Evolutionary conservation across 345 rosid species (phyloP), one percentile per base, ranked within the genome.

Genomic region (Eutrema japonicum): DNA sequence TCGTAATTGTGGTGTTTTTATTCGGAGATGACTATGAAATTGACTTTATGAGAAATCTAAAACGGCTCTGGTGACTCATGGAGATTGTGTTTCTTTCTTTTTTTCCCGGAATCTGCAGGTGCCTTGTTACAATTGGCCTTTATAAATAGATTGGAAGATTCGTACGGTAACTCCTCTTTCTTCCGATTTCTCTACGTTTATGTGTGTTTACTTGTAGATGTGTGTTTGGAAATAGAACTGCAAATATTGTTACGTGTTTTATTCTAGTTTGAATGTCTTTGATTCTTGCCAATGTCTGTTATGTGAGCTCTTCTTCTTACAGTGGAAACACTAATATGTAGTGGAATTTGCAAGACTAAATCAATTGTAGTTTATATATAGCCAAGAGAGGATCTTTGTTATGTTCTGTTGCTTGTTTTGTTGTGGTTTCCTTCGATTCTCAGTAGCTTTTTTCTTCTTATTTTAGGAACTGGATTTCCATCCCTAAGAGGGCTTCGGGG

Each of bases 101-200:
- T 13, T 42, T 42, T 42, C 40, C 46, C 56, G 78, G 79, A 54
- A 79, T 71, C 45, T 84, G 77, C 89, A 93, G 98, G 94, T 66
- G 87, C 98, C 56, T 83, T 91, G 74, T 86, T 91, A 74, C 97
- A 93, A 74, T 78, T 93, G 68, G 97, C 96, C 11, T 89, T 89
- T 78, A 82, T 91, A 54, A 66, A 80, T 48, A 83, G 77, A 77
- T 79, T 94, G 78, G 98, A 94, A 76, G 91, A 85, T 46, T 85
- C 97, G 1, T 77, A 86, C 8, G 91, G 97, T 94, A 84, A 48
- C 46, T 74, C 54, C 56, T 52, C 47, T 11, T 61, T 73, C 57
- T 12, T 36, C 42, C 48, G 0, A 7, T 70, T 8, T 12, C 4
- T 40, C 3, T 65, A 46, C 30, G 12, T 55, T 14, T 14, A 3